A percentile compares a stretch with the other conserved stretches of the same genome.
phyloP scores from a whole-genome alignment of 164 flowering plant species.

The Berberis vulgaris region DNA sequence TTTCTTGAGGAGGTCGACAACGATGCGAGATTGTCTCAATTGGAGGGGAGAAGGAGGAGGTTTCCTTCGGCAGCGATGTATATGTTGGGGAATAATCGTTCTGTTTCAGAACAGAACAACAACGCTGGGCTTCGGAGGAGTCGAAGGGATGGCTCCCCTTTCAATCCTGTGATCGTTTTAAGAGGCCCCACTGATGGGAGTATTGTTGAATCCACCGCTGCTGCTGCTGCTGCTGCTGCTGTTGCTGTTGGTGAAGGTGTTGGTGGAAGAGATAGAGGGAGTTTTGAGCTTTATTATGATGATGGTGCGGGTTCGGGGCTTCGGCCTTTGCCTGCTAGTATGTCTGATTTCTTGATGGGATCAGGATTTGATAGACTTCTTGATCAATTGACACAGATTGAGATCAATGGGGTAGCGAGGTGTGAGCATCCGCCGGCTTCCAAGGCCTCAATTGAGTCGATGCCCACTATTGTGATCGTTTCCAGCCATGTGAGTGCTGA shows the following conservation, averaged over 20 bases:
- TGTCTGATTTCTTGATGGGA: slow-evolving; percentile 67
- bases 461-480: slow-evolving; percentile 51
- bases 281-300: slow-evolving; percentile 61
- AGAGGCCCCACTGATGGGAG: slow-evolving; percentile 15
- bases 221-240: too few relatives aligned
- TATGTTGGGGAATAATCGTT: slow-evolving; percentile 23
- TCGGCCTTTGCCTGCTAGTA: slow-evolving; percentile 55
- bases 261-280: slow-evolving; percentile 20
- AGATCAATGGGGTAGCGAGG: slow-evolving; percentile 40
- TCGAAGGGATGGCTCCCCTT: slow-evolving; percentile 46
- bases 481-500: slow-evolving; percentile 29
- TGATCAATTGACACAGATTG: slow-evolving; percentile 64
- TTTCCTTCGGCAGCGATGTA: slow-evolving; percentile 35
- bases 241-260: too few relatives aligned
- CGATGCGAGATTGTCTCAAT: slow-evolving; percentile 4
- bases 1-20: slow-evolving; percentile 53
- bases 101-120: slow-evolving; percentile 12
- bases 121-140: slow-evolving; percentile 23
- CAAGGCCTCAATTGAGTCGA: slow-evolving; percentile 57
- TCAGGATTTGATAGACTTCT: slow-evolving; percentile 68
- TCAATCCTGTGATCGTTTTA: slow-evolving; percentile 73
- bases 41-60: slow-evolving; percentile 17
- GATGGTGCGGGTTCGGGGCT: slow-evolving; percentile 75
- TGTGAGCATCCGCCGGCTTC: slow-evolving; percentile 62
- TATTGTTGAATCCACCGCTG: too few relatives aligned